Percentiles rank a stretch among this genome's conserved stretches.
These are phyloP conservation scores for Xylariaceae sp. DNA, from an alignment of 2,329 filamentous ascomycete species.

Conservation along the genomic window DNA sequence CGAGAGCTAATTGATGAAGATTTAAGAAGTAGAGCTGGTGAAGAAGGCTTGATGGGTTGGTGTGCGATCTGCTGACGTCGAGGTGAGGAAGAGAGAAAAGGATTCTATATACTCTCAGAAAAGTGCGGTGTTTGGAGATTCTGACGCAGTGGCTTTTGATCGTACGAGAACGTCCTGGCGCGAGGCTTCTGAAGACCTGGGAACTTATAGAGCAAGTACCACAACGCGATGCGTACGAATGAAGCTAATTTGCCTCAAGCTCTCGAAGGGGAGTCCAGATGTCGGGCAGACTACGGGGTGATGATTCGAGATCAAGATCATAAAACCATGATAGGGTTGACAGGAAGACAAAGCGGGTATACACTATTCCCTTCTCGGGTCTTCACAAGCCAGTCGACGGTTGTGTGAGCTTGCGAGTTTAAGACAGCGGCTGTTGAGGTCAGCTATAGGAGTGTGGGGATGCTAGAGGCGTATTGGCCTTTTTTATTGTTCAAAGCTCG, in stretches of 20 bases:
- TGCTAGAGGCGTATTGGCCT: constrained; percentile 20
- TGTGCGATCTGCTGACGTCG: constrained; percentile 30
- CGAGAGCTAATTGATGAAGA: too few relatives aligned
- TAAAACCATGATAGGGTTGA: constrained; percentile 18
- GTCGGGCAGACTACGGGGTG: constrained; percentile 25
- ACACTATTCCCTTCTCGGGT: constrained; percentile 19
- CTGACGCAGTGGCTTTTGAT: constrained; percentile 13
- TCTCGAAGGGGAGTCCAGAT: constrained; percentile 15
- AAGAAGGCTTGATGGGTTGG: too few relatives aligned
- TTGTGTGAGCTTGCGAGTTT: constrained; percentile 26
- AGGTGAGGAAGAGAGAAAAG: constrained; percentile 19
- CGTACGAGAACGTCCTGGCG: constrained; percentile 24
- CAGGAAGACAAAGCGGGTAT: constrained; percentile 18
- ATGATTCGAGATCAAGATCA: constrained; percentile 20
- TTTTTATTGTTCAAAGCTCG: constrained; percentile 19
- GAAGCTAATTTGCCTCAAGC: constrained; percentile 18
- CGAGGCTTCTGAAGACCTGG: constrained; percentile 16
- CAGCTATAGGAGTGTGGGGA: constrained; percentile 20
- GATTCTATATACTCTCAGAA: constrained; percentile 30
- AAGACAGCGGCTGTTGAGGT: constrained; percentile 27
- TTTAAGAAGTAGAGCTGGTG: too few relatives aligned
- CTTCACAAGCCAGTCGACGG: constrained; percentile 17
- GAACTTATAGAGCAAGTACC: constrained; percentile 21
- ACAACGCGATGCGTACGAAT: constrained; percentile 12
- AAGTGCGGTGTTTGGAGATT: neutral